Evolutionary conservation across 257 asterid genomes (phyloP), one percentile per base, ranked within the genome.

Genomic region (Solanum chmielewskii): DNA sequence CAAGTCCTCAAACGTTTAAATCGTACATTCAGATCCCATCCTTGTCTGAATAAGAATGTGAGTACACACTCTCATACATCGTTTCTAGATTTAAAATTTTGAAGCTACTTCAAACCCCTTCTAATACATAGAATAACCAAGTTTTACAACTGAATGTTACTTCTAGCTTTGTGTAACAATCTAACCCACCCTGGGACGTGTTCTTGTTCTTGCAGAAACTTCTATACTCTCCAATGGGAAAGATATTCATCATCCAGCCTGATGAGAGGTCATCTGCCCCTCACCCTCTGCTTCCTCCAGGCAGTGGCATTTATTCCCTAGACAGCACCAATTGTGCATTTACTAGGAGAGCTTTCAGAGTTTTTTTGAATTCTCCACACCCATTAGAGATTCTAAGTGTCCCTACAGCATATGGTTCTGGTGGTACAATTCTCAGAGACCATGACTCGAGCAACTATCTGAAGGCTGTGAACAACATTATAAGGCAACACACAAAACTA

Each of bases 371-470:
- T 83, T 88, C 96, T 42, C 99, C 99, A 37, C 99, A 96, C 64
- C 99, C 99, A 2, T 84, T 95, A 0, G 98, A 95, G 84, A 96
- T 96, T n/a, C 92, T 96, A 9, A 93, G 98, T 71, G 95, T 93
- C 62, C 97, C 98, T 4, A 88, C 92, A 29, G 98, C 99, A 1
- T 96, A 96, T 44, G 98, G 98, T 14, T 93, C 96, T 1, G 94
- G 94, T 83, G 99, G 98, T 14, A 93, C 95, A 33, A 96, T 95
- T 88, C 64, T 94, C 2, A 88, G 99, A 92, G 98, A 96, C 92
- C 99, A 96, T 52, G 96, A 96, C 69, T 93, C 98, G 11, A 93
- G 95, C 92, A 96, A 94, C 92, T 95, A 96, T 91, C 82, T 95
- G 68, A 96, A 93, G 94, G 98, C 95, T 6, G 90, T 92, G 87